A percentile compares a stretch with the other conserved stretches of the same genome.
phyloP scores from a whole-genome alignment of 176 grass and related monocot genomes.

The Phoenix roebelenii region DNA sequence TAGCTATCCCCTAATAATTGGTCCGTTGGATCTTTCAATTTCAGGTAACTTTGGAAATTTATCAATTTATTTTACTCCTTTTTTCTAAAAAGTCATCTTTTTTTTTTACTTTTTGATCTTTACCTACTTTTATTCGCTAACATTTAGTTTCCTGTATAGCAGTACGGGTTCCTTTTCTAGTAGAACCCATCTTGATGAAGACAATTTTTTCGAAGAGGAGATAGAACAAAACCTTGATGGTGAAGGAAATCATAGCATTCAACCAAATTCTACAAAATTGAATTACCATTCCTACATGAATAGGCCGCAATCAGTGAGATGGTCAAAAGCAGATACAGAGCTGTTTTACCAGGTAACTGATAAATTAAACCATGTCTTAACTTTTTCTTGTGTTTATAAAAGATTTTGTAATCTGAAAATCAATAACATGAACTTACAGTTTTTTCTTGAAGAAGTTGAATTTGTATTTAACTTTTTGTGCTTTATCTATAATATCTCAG shows the following conservation, averaged over 20 bases:
- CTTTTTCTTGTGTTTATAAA: conserved; percentile 15
- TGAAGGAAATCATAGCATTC: conserved; percentile 10
- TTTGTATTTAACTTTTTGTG: too few species aligned
- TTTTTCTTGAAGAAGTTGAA: neutral
- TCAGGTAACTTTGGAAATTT: too few species aligned
- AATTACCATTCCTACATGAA: conserved; percentile 96
- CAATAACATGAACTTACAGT: neutral
- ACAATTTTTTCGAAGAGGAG: conserved; percentile 27
- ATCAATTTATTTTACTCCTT: too few species aligned
- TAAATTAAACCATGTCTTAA: conserved; percentile 12
- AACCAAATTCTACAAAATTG: conserved; percentile 37
- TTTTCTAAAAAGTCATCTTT: too few species aligned
- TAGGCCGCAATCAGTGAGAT: conserved; percentile 26
- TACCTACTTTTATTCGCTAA: neutral
- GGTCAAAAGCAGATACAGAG: conserved; percentile 82
- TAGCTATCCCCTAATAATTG: too few species aligned
- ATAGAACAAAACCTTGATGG: conserved; percentile 20
- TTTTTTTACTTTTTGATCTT: neutral
- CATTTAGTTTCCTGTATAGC: neutral
- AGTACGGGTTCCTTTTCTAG: conserved; percentile 7
- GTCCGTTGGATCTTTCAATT: too few species aligned
- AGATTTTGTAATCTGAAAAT: neutral
- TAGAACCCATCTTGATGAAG: conserved; percentile 20
- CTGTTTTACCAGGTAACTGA: conserved; percentile 76
- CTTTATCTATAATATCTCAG: too few species aligned